Conservation (phyloP, 805 yeast genomes). For the Vanderwaltozyma yarrowii region DNA sequence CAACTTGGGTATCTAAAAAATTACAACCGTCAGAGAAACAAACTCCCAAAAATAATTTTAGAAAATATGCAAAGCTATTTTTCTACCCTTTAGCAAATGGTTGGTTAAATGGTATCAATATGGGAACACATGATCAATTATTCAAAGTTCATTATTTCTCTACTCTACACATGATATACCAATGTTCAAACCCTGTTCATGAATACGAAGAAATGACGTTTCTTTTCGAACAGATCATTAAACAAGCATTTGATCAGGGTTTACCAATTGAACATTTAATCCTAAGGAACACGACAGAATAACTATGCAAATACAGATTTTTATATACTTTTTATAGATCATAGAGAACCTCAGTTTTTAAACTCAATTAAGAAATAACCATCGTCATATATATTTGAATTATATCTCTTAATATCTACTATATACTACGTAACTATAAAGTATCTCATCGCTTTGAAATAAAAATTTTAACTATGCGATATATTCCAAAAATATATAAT, state of each 20-base stretch:
- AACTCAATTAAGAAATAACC: no score
- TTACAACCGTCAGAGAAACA: conserved; percentile 6
- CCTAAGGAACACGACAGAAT: background rate
- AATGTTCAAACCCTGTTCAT: conserved; percentile 38
- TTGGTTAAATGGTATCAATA: conserved; percentile 44
- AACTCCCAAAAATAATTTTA: conserved; percentile 21
- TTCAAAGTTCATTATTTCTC: conserved; percentile 42
- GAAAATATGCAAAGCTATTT: conserved; percentile 33
- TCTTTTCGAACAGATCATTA: conserved; percentile 20
- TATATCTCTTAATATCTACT: no score
- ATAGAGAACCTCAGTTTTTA: no score
- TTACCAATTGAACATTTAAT: conserved; percentile 7
- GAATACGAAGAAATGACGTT: conserved; percentile 30
- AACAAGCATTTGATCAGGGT: conserved; percentile 16
- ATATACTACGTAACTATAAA: no score
- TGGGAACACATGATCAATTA: conserved; percentile 43
- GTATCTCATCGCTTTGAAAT: no score
- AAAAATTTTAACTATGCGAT: no score
- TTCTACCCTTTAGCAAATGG: conserved; percentile 45
- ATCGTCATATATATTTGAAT: no score
- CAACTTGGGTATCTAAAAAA: conserved; percentile 29
- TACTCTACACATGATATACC: conserved; percentile 37
- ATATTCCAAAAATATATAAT: no score
- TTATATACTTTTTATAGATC: no score
- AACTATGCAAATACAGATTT: no score